Percentiles rank a stretch among this genome's conserved stretches.
Conservation (phyloP, 345 rosid species). For the Turritis glabra region DNA sequence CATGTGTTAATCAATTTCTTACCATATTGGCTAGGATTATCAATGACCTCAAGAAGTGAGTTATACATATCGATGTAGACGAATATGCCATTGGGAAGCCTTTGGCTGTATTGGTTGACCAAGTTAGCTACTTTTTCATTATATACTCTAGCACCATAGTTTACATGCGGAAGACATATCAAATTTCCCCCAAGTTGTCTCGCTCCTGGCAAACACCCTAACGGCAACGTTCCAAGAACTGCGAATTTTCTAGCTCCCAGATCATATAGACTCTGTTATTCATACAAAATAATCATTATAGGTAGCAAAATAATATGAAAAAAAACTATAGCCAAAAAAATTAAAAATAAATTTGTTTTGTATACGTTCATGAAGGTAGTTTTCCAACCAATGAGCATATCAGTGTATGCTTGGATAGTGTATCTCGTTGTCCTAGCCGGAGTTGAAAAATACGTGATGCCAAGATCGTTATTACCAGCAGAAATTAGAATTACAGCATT, state of each 20-base stretch:
- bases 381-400: conserved; percentile 38
- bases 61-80: conserved; percentile 26
- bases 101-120: conserved; percentile 11
- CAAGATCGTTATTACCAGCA: conserved; percentile 59
- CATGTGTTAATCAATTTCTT: not conserved
- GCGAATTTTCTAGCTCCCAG: conserved; percentile 36
- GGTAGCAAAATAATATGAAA: not conserved
- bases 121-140: conserved; percentile 22
- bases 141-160: conserved; percentile 20
- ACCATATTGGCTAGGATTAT: conserved; percentile 22
- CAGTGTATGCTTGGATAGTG: conserved; percentile 46
- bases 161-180: conserved; percentile 14
- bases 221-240: conserved; percentile 27
- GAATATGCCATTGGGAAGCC: conserved; percentile 14
- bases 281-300: not conserved
- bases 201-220: conserved; percentile 38
- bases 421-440: conserved; percentile 26
- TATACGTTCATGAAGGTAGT: conserved; percentile 44
- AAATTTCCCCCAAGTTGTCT: not conserved
- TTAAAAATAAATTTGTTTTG: too few species aligned
- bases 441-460: conserved; percentile 43
- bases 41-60: conserved; percentile 15
- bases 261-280: conserved; percentile 21
- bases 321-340: too few species aligned
- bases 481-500: conserved; percentile 43